These are phyloP conservation scores for Paraphoma sp. DNA, from an alignment of 2,329 filamentous ascomycete genomes.

Conservation along the genomic window DNA sequence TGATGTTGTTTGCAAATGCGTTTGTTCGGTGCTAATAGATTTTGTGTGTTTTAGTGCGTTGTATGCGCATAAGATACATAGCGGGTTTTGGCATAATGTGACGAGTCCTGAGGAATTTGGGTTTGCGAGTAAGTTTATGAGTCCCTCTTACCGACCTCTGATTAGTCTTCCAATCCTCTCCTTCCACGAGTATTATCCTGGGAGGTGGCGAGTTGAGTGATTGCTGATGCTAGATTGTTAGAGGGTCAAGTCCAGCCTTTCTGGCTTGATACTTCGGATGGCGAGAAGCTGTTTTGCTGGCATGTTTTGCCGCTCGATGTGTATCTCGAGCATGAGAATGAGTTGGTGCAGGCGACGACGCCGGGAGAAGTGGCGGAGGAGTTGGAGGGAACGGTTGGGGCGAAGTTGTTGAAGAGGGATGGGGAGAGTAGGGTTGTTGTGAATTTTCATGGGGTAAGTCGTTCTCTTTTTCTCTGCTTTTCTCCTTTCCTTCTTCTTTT, in stretches of 20 bases:
- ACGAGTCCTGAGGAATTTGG: slow-evolving; percentile 82
- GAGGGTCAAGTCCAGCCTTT: slow-evolving; percentile 91
- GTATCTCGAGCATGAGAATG: slow-evolving; percentile 74
- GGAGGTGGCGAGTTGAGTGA: not conserved
- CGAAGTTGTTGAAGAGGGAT: slow-evolving; percentile 59
- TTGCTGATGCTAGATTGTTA: slow-evolving; percentile 42
- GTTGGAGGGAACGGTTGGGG: slow-evolving; percentile 57
- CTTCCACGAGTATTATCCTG: too few species aligned
- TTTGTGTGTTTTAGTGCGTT: slow-evolving; percentile 71
- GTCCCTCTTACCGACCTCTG: not conserved
- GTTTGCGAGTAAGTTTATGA: slow-evolving; percentile 70
- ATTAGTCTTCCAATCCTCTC: not conserved
- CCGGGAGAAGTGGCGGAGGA: slow-evolving; percentile 52
- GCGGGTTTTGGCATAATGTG: slow-evolving; percentile 73
- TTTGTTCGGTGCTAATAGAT: not conserved
- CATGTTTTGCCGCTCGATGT: slow-evolving; percentile 82
- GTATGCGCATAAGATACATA: slow-evolving; percentile 83
- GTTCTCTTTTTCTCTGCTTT: not conserved
- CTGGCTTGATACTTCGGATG: slow-evolving; percentile 74
- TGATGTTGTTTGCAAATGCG: too few species aligned
- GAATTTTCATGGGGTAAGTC: slow-evolving; percentile 68
- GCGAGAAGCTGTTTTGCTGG: slow-evolving; percentile 84
- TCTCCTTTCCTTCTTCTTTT: not conserved
- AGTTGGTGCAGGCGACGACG: slow-evolving; percentile 50
- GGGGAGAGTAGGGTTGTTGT: slow-evolving; percentile 61